Evolutionary conservation across 441 rosid species (phyloP), one percentile per base, ranked within the genome.

Genomic region (Sinapis alba): DNA sequence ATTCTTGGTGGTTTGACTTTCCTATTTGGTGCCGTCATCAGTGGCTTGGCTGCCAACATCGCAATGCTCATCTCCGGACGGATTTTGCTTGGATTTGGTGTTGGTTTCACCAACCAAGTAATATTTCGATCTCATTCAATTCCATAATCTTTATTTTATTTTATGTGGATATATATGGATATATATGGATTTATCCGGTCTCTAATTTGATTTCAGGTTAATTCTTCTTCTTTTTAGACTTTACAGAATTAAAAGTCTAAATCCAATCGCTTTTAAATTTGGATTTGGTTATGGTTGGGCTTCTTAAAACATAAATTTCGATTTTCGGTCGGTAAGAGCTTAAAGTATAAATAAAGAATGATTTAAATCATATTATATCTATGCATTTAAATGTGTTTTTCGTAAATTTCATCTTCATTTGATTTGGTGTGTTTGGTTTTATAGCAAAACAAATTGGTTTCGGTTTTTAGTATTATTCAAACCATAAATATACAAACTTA

Each of bases 41-140:
- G 89, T 13, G 92, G 89, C 1, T 88, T 84, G 1, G 97, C 96
- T 20, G 87, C 36, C 20, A 88, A 87, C 43, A 51, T 86, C 1
- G 81, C 82, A 30, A 89, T 91, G 97, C 96, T 93, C 78, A 84
- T 93, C 71, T 26, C 86, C 2, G 98, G 98, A 56, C 92, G 97
- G 21, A 70, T 93, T 61, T 80, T 90, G 80, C 91, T 93, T 9
- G 97, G 97, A 45, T 85, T 89, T 60, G 98, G 94, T 18, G 96
- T 93, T 68, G 98, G 98, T 60, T 93, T 93, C 83, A 89, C 98
- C 10, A 91, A 87, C 78, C 92, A 91, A 88, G 97, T 89, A 76
- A 19, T 69, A 26, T 26, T 69, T 21, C 19, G 3, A 15, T 28
- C n/a, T 68, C 56, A 24, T 9, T 61, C 5, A 11, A 16, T 5